Percentiles rank a stretch among this genome's conserved stretches.
Conservation (phyloP, 1,139 yeast species). For the Debaryomyces coudertii region DNA sequence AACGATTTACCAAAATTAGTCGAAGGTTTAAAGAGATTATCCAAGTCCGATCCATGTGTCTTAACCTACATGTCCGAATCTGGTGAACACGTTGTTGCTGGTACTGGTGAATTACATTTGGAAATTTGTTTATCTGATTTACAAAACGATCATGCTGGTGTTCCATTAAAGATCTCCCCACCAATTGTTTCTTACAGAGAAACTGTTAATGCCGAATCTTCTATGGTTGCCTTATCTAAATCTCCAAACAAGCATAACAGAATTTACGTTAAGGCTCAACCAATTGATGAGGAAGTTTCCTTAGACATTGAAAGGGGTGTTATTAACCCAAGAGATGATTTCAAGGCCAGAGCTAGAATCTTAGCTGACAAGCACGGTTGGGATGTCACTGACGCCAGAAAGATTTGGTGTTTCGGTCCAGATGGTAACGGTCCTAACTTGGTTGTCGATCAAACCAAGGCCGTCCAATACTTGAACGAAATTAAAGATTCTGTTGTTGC, state of each 20-base stretch:
- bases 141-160: constrained; percentile 99
- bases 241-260: constrained; percentile 99
- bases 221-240: constrained; percentile 96
- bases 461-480: constrained; percentile 98
- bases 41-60: constrained; percentile 99
- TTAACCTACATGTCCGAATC: constrained; percentile 83
- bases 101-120: constrained; percentile 99
- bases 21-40: constrained; percentile 99
- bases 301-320: constrained; percentile 91
- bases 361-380: constrained; percentile 99
- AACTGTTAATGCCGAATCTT: constrained; percentile 91
- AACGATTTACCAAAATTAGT: constrained; percentile 99
- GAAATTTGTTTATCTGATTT: constrained; percentile 96
- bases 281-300: constrained; percentile 91
- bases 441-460: constrained; percentile 99
- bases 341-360: constrained; percentile 98
- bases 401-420: constrained; percentile 99
- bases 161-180: constrained; percentile 96
- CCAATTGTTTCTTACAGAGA: constrained; percentile 99
- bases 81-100: constrained; percentile 99
- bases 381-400: constrained; percentile 99
- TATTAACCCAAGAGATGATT: constrained; percentile 94
- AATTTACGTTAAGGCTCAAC: constrained; percentile 96
- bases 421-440: constrained; percentile 99
- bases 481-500: constrained; percentile 99